Conservation (phyloP, 164 flowering plant species). For the Piper longum region DNA sequence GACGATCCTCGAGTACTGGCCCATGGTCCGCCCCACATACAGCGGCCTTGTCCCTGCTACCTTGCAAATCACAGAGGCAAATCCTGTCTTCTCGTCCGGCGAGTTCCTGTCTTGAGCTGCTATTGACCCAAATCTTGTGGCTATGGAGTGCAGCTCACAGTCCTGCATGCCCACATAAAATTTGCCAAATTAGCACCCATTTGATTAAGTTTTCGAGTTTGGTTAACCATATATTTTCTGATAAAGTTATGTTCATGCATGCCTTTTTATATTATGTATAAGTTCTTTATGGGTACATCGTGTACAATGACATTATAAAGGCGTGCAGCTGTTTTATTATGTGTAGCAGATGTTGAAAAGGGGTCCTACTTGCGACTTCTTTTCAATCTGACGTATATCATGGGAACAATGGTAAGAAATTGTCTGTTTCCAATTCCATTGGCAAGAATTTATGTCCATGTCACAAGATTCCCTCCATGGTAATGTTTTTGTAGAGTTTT, state of each 20-base stretch:
- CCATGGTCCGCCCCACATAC: slow-evolving; percentile 92
- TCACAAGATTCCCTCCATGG: no score
- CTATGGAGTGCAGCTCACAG: slow-evolving; percentile 82
- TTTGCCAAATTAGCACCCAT: not conserved
- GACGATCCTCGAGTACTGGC: slow-evolving; percentile 75
- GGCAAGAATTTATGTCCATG: no score
- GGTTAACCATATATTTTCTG: no score
- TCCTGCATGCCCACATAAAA: slow-evolving; percentile 23
- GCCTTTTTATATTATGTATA: no score
- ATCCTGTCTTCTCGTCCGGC: slow-evolving; percentile 60
- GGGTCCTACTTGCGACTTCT: not conserved
- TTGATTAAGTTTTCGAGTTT: not conserved
- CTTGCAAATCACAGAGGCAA: slow-evolving; percentile 60
- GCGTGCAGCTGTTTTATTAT: no score
- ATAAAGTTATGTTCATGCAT: no score
- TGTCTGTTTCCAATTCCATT: no score
- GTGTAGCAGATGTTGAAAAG: no score
- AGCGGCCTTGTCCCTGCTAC: slow-evolving; percentile 81
- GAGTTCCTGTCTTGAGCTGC: slow-evolving; percentile 71
- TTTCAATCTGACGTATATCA: not conserved
- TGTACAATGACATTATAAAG: no score
- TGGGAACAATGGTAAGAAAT: not conserved
- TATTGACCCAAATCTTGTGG: slow-evolving; percentile 80
- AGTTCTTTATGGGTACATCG: no score
- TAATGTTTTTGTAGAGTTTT: not conserved